A percentile compares a stretch with the other conserved stretches of the same genome.
phyloP scores from a whole-genome alignment of 2,329 filamentous ascomycete species.

The Periconia sp. region DNA sequence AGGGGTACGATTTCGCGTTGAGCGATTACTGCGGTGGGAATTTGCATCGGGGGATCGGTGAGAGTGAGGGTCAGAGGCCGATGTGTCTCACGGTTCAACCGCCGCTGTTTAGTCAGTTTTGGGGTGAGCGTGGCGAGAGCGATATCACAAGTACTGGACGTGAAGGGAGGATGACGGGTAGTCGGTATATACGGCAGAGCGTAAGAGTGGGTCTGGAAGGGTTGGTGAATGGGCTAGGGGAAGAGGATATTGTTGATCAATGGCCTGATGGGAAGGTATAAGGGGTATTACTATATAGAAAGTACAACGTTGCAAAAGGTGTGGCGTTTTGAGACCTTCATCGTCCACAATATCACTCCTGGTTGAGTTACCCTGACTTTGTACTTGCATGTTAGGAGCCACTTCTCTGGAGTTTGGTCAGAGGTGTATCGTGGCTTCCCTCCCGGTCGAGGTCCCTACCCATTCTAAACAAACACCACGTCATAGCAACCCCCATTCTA shows the following conservation, averaged over 20 bases:
- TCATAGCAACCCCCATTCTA: no score
- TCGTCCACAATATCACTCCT: no score
- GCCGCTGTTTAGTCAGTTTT: slow-evolving; percentile 25
- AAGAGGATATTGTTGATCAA: slow-evolving; percentile 10
- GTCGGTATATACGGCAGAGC: slow-evolving; percentile 24
- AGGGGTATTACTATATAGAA: not conserved
- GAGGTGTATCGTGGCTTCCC: no score
- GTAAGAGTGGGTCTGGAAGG: slow-evolving; percentile 25
- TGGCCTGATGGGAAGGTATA: slow-evolving; percentile 15
- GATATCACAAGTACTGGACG: slow-evolving; percentile 27
- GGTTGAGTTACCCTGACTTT: no score
- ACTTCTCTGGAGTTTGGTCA: no score
- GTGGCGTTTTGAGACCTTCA: no score
- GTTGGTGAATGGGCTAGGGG: slow-evolving; percentile 13
- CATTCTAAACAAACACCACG: no score
- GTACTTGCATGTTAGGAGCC: no score
- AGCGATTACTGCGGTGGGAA: slow-evolving; percentile 23
- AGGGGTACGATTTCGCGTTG: slow-evolving; percentile 26
- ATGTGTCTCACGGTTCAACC: slow-evolving; percentile 31
- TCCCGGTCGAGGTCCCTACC: no score
- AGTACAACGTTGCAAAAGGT: no score
- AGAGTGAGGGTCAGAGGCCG: slow-evolving; percentile 3
- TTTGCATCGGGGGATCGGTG: slow-evolving; percentile 21
- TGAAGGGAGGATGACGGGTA: slow-evolving; percentile 15
- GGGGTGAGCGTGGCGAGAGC: slow-evolving; percentile 13